Conservation (phyloP, 2,329 filamentous ascomycete genomes). For the Claviceps sp. region DNA sequence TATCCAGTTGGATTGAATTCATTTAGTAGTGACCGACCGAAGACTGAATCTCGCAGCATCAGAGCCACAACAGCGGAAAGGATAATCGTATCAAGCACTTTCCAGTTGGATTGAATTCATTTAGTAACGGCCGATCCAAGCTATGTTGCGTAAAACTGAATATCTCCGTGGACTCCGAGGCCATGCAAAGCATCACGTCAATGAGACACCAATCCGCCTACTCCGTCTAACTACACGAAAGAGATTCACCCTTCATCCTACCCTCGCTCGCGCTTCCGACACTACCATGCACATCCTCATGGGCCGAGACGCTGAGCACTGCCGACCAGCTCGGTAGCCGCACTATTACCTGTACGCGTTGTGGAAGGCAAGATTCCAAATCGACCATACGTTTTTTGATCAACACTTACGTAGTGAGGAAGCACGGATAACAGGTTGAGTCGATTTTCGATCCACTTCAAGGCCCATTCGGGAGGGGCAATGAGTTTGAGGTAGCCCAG, state of each 20-base stretch:
- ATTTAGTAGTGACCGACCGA: too few relatives aligned
- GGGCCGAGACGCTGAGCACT: conserved; percentile 56
- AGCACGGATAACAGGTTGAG: conserved; percentile 72
- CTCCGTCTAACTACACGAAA: not conserved
- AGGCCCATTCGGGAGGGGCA: conserved; percentile 73
- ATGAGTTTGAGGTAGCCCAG: conserved; percentile 81
- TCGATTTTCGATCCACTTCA: conserved; percentile 81
- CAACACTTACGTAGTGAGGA: conserved; percentile 85
- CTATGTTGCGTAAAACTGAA: too few relatives aligned
- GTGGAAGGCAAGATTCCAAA: conserved; percentile 72
- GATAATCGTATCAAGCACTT: too few relatives aligned
- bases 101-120: too few relatives aligned
- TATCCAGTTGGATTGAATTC: too few relatives aligned
- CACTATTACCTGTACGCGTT: conserved; percentile 24
- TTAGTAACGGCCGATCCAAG: too few relatives aligned
- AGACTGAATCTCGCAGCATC: too few relatives aligned
- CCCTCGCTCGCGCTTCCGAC: not conserved
- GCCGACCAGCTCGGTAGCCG: conserved; percentile 45
- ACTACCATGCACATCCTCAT: conserved; percentile 24
- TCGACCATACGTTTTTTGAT: conserved; percentile 89
- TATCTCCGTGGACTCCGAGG: not conserved
- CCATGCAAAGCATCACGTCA: not conserved
- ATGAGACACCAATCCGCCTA: not conserved
- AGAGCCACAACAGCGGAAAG: too few relatives aligned
- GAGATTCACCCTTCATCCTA: not conserved